Evolutionary conservation across 2,329 filamentous ascomycete genomes (phyloP).

Genomic region (Dothistroma pini): DNA sequence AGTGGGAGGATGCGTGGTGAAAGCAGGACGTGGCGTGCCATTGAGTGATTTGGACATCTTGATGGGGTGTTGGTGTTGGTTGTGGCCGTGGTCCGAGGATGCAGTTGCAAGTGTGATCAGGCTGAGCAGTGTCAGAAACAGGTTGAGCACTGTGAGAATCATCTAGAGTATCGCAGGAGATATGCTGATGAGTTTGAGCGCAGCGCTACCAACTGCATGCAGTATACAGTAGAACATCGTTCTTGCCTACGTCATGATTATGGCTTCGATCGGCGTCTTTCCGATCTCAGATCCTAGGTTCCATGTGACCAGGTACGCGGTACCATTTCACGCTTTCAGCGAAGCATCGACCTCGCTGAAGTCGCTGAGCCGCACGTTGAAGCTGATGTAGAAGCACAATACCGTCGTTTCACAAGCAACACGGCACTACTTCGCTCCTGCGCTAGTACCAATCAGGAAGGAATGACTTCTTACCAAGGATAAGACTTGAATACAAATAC

Average conservation of each 20-base stretch:
- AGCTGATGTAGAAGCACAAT: neutral
- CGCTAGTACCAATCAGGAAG: neutral
- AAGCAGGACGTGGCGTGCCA: conserved; percentile 14
- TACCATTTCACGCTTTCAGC: neutral
- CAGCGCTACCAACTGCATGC: neutral
- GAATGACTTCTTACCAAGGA: neutral
- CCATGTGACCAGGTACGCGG: neutral
- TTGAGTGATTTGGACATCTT: conserved; percentile 38
- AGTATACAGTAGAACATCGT: neutral
- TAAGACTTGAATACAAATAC: too few species aligned
- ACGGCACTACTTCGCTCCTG: neutral
- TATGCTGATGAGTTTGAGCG: neutral
- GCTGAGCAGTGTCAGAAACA: neutral
- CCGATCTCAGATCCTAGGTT: neutral
- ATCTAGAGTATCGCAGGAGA: neutral
- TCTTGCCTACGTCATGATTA: neutral
- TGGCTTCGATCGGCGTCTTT: conserved; percentile 4
- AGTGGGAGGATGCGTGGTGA: neutral
- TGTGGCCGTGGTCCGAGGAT: conserved; percentile 10
- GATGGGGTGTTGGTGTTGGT: conserved; percentile 16
- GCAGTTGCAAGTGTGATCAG: conserved; percentile 4
- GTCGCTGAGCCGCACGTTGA: neutral
- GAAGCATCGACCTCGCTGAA: too few species aligned
- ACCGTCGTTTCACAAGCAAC: neutral
- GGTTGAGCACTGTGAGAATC: conserved; percentile 4